Percentiles rank a stretch among this genome's conserved stretches.
Evolutionary conservation across 495 filamentous ascomycete genomes (phyloP).

Genomic region (Corynascus novoguineensis): DNA sequence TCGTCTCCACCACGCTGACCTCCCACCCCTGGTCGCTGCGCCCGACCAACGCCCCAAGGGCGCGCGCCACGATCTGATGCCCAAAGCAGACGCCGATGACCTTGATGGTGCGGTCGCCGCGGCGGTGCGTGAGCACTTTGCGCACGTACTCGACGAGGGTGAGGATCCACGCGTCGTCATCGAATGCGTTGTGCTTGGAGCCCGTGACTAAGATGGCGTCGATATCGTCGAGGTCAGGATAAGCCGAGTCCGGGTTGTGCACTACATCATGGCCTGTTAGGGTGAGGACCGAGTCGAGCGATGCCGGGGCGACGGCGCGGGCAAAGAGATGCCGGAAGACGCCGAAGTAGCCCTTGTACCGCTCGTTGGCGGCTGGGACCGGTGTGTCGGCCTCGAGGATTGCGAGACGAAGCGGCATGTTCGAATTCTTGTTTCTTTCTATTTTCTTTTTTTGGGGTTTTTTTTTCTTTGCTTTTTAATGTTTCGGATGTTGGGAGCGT

Average conservation of each 20-base stretch:
- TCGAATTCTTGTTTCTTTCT: too few species aligned
- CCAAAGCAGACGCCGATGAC: constrained; percentile 85
- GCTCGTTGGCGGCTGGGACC: constrained; percentile 46
- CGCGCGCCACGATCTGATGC: constrained; percentile 81
- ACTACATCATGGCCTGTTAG: constrained; percentile 68
- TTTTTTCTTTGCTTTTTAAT: background rate
- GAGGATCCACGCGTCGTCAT: constrained; percentile 69
- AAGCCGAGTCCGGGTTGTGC: constrained; percentile 42
- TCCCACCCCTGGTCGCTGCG: constrained; percentile 73
- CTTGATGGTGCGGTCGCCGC: too few species aligned
- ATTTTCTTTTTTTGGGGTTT: background rate
- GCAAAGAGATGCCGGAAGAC: constrained; percentile 62
- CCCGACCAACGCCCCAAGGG: constrained; percentile 63
- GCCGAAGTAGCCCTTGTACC: constrained; percentile 66
- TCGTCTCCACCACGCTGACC: constrained; percentile 62
- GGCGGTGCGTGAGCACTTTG: constrained; percentile 37
- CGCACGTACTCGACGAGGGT: constrained; percentile 66
- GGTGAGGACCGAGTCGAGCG: constrained; percentile 43
- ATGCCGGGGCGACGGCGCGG: constrained; percentile 31
- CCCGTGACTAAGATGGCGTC: constrained; percentile 83
- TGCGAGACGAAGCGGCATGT: constrained; percentile 64
- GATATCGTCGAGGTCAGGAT: constrained; percentile 64
- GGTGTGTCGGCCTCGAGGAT: constrained; percentile 80
- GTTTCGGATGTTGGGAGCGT: background rate
- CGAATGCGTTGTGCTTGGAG: constrained; percentile 52